phyloP scores from a whole-genome alignment of 2,329 filamentous ascomycete genomes.

The Penicillium verrucosum region DNA sequence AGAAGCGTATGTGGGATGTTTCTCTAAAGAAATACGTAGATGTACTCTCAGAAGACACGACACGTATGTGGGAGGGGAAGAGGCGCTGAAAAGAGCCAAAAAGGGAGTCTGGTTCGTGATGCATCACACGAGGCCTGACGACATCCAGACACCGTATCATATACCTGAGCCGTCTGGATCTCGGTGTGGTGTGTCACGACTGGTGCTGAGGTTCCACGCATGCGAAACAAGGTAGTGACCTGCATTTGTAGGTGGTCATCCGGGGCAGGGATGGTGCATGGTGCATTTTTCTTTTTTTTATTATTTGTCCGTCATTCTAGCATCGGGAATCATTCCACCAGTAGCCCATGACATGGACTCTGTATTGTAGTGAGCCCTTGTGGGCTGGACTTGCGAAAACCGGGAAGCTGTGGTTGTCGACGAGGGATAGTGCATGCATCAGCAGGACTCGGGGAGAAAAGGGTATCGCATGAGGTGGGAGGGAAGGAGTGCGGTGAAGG shows the following conservation, averaged over 20 bases:
- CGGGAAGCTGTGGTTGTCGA: background rate
- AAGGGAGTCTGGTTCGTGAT: background rate
- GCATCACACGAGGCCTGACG: background rate
- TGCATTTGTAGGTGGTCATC: conserved; percentile 5
- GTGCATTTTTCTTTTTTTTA: background rate
- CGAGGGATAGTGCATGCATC: background rate
- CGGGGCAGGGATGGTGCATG: background rate
- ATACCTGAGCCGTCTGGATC: background rate
- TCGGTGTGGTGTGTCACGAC: background rate
- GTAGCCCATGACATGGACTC: background rate
- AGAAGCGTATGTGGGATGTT: background rate
- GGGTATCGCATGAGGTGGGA: background rate
- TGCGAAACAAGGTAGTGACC: conserved; percentile 9
- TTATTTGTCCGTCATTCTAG: background rate
- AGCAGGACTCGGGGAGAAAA: background rate
- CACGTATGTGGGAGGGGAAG: background rate
- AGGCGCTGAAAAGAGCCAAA: background rate
- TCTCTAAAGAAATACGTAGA: background rate
- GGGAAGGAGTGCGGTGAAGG: conserved; percentile 4
- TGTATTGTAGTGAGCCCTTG: background rate
- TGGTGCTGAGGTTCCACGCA: conserved; percentile 1
- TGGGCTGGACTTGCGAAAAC: background rate
- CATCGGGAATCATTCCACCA: background rate
- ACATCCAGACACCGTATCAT: background rate
- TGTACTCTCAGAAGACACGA: background rate